phyloP scores from a whole-genome alignment of 495 filamentous ascomycete species.

The Cenococcum geophilum region DNA sequence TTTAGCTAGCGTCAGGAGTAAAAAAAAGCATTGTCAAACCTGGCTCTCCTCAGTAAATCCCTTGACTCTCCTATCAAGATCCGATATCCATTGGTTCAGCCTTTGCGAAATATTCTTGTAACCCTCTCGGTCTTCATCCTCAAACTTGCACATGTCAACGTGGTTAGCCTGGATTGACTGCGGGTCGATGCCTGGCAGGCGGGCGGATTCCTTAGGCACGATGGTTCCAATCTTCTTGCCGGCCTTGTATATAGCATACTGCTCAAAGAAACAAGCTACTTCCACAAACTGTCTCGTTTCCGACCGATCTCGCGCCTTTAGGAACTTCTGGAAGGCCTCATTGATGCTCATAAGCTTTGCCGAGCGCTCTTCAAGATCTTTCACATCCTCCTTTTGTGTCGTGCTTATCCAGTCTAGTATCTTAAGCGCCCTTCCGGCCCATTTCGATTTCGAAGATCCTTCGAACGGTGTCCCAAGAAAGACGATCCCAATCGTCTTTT shows the following conservation, averaged over 20 bases:
- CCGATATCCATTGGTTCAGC: conserved; percentile 15
- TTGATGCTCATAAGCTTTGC: conserved; percentile 15
- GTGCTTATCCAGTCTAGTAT: conserved; percentile 4
- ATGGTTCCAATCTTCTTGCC: conserved; percentile 11
- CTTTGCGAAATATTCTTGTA: conserved; percentile 10
- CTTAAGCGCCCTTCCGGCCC: conserved; percentile 5
- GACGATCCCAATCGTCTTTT: conserved; percentile 11
- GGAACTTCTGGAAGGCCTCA: conserved; percentile 1
- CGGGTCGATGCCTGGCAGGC: conserved; percentile 11
- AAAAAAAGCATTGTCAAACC: conserved; percentile 7
- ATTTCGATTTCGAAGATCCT: conserved; percentile 14
- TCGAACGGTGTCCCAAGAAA: conserved; percentile 17
- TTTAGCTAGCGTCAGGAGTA: conserved; percentile 11
- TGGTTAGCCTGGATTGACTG: conserved; percentile 14
- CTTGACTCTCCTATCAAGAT: conserved; percentile 12
- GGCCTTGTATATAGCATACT: conserved; percentile 10
- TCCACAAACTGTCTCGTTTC: conserved; percentile 4
- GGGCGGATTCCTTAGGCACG: conserved; percentile 10
- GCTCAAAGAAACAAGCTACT: conserved; percentile 15
- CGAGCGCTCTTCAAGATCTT: conserved; percentile 17
- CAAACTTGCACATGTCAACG: conserved; percentile 18
- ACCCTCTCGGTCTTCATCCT: conserved; percentile 9
- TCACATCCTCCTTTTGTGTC: conserved; percentile 9
- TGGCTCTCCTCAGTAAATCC: conserved; percentile 2
- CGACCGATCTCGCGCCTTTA: conserved; percentile 2